Conservation (phyloP, 805 yeast genomes). For the Zygoascus bituminiphila region DNA sequence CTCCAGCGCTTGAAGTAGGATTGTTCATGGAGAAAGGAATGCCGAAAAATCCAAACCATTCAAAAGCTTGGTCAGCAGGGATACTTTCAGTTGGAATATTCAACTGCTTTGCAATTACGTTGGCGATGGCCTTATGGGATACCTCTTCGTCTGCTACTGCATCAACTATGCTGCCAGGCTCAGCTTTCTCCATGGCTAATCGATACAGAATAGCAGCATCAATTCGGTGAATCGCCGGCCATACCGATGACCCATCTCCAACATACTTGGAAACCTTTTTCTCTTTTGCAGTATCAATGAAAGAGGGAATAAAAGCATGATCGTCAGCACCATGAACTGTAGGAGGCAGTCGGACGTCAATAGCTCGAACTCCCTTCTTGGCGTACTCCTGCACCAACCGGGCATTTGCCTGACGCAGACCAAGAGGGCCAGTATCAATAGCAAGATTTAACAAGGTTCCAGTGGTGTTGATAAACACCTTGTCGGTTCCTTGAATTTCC, state of each 20-base stretch:
- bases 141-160: conserved; percentile 25
- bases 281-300: conserved; percentile 12
- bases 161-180: conserved; percentile 23
- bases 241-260: conserved; percentile 30
- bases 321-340: conserved; percentile 31
- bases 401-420: not conserved
- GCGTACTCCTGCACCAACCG: conserved; percentile 13
- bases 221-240: conserved; percentile 28
- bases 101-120: conserved; percentile 18
- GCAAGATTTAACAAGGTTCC: conserved; percentile 14
- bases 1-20: conserved; percentile 3
- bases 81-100: not conserved
- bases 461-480: conserved; percentile 24
- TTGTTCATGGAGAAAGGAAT: not conserved
- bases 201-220: conserved; percentile 32
- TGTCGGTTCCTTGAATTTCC: conserved; percentile 26
- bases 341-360: conserved; percentile 28
- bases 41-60: not conserved
- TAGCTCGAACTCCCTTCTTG: conserved; percentile 24
- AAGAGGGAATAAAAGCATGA: conserved; percentile 22
- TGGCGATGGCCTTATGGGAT: conserved; percentile 23
- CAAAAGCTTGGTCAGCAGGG: not conserved
- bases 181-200: conserved; percentile 23
- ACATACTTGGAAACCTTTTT: conserved; percentile 29
- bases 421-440: not conserved